Evolutionary conservation across 2,329 filamentous ascomycete genomes (phyloP).

Genomic region (Claviceps arundinis): DNA sequence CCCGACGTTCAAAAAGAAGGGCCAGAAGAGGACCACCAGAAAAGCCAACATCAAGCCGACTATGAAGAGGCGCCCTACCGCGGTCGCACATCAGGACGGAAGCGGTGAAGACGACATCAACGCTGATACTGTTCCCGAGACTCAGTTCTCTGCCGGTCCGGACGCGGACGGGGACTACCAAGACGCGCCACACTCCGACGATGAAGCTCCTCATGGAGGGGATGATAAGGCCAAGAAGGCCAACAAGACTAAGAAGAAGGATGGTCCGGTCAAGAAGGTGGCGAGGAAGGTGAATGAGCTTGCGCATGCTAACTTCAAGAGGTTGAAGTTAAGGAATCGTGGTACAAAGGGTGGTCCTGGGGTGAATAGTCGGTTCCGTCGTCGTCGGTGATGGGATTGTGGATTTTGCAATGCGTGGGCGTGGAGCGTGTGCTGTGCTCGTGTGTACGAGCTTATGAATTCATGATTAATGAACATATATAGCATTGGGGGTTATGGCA

Average conservation of each 20-base stretch:
- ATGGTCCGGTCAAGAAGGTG: constrained; percentile 35
- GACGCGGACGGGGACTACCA: constrained; percentile 12
- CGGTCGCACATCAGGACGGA: constrained; percentile 15
- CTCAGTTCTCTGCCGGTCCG: constrained; percentile 10
- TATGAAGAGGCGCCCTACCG: constrained; percentile 31
- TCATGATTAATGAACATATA: background rate
- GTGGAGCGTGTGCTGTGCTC: too few relatives aligned
- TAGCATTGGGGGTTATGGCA: background rate
- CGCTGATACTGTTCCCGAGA: constrained; percentile 17
- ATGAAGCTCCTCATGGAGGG: constrained; percentile 12
- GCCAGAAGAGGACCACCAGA: constrained; percentile 65
- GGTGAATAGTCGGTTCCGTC: constrained; percentile 43
- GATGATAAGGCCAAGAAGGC: constrained; percentile 15
- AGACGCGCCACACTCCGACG: constrained; percentile 5
- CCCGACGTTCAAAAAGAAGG: constrained; percentile 68
- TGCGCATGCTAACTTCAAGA: constrained; percentile 53
- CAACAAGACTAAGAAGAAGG: constrained; percentile 21
- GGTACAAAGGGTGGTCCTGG: constrained; percentile 49
- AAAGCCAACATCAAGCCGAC: constrained; percentile 50
- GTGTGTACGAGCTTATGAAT: background rate
- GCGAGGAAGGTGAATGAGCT: constrained; percentile 49
- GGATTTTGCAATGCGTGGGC: too few relatives aligned
- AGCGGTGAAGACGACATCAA: constrained; percentile 15
- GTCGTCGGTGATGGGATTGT: constrained; percentile 23
- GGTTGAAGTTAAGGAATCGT: constrained; percentile 48